Evolutionary conservation across 2,329 filamentous ascomycete species (phyloP).

Genomic region (Coniosporium tulheliwenetii): DNA sequence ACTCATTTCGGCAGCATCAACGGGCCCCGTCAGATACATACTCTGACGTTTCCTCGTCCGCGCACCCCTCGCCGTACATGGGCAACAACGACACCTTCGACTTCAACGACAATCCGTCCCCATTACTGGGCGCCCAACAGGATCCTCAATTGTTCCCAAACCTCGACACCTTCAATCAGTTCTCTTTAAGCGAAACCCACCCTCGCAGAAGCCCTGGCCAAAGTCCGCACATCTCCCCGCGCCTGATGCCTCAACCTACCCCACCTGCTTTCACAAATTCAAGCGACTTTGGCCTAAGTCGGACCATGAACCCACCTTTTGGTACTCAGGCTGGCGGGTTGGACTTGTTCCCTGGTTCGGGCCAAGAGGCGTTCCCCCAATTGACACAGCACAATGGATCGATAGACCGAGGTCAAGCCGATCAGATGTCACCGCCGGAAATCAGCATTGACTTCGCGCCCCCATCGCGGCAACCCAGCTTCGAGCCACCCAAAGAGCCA

Average conservation of each 20-base stretch:
- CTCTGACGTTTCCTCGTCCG: conserved; percentile 73
- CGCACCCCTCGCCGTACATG: conserved; percentile 69
- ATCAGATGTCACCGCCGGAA: conserved; percentile 76
- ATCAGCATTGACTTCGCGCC: conserved; percentile 92
- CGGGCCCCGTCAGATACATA: conserved; percentile 72
- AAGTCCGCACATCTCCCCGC: conserved; percentile 57
- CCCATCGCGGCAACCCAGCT: conserved; percentile 47
- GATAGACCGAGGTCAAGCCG: conserved; percentile 49
- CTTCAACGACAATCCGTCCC: conserved; percentile 56
- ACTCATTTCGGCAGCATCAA: conserved; percentile 63
- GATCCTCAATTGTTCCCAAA: conserved; percentile 63
- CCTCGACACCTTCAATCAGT: conserved; percentile 60
- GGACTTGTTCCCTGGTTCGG: conserved; percentile 33
- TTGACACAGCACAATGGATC: conserved; percentile 29
- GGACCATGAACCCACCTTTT: conserved; percentile 19
- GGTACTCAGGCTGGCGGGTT: conserved; percentile 4
- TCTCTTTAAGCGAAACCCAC: conserved; percentile 60
- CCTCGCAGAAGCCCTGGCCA: conserved; percentile 42
- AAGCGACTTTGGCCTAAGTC: conserved; percentile 29
- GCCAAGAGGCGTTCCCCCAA: conserved; percentile 32
- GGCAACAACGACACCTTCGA: conserved; percentile 69
- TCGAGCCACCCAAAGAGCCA: conserved; percentile 50
- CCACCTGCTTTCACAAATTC: conserved; percentile 31
- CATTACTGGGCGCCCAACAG: conserved; percentile 56
- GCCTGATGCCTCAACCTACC: conserved; percentile 49